Conservation (phyloP, 106 monocot genomes). For the Allium cepa region DNA sequence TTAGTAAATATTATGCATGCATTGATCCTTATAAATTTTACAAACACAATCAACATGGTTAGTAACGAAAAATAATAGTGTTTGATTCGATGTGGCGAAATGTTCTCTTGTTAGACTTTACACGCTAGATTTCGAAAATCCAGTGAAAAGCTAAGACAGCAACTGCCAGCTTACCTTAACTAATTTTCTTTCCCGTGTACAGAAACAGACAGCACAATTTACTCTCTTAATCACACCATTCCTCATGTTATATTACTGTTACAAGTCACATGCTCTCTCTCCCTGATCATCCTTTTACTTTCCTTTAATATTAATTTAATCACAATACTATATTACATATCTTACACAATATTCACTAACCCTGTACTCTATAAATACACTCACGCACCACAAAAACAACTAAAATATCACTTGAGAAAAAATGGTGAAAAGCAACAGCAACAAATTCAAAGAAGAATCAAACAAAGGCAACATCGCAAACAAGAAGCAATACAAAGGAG, state of each 20-base stretch:
- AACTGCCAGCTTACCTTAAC: not conserved
- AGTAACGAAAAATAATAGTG: too few species aligned
- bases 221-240: not conserved
- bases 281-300: not conserved
- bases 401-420: not conserved
- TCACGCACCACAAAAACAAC: not conserved
- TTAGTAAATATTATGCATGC: too few species aligned
- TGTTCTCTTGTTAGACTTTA: not conserved
- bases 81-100: too few species aligned
- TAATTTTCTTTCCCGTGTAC: not conserved
- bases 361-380: not conserved
- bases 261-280: not conserved
- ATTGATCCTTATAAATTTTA: too few species aligned
- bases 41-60: too few species aligned
- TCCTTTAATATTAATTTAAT: not conserved
- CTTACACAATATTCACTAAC: too few species aligned
- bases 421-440: conserved; percentile 12
- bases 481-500: conserved; percentile 25
- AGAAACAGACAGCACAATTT: not conserved
- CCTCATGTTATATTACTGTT: not conserved
- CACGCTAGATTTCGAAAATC: not conserved
- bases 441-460: not conserved
- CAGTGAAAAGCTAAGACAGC: not conserved
- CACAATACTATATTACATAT: not conserved
- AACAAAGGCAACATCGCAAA: not conserved